Evolutionary conservation across 164 flowering plant genomes (phyloP).

Genomic region (Chimonanthus salicifolius): DNA sequence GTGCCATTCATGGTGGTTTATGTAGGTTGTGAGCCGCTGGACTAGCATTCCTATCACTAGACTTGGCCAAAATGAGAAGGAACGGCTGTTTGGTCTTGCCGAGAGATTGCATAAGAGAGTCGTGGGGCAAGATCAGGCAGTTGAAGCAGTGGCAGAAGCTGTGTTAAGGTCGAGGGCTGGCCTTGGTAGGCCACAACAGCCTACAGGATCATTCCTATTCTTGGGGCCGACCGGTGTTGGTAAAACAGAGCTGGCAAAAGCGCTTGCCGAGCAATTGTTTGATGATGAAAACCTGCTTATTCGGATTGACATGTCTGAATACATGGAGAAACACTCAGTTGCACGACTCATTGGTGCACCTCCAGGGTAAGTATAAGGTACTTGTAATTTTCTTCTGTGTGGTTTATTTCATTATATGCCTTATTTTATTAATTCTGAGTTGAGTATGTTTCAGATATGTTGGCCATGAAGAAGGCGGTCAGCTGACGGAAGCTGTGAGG

Average conservation of each 20-base stretch:
- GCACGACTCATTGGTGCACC: slow-evolving; percentile 94
- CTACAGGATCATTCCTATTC: slow-evolving; percentile 97
- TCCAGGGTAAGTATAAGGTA: slow-evolving; percentile 40
- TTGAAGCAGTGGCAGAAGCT: slow-evolving; percentile 82
- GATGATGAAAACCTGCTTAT: slow-evolving; percentile 93
- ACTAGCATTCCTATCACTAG: slow-evolving; percentile 94
- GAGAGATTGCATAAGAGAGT: slow-evolving; percentile 88
- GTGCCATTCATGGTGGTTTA: too few species aligned
- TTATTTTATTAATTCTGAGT: too few species aligned
- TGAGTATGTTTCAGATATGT: slow-evolving; percentile 32
- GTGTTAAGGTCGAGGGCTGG: slow-evolving; percentile 96
- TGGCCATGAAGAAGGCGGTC: slow-evolving; percentile 98
- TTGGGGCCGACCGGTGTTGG: slow-evolving; percentile 99
- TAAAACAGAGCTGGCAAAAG: slow-evolving; percentile 93
- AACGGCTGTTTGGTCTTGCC: slow-evolving; percentile 74
- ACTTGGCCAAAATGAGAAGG: slow-evolving; percentile 82
- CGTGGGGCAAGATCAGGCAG: slow-evolving; percentile 95
- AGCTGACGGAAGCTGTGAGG: slow-evolving; percentile 83
- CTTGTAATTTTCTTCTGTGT: too few species aligned
- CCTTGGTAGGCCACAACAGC: slow-evolving; percentile 87
- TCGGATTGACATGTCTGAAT: slow-evolving; percentile 95
- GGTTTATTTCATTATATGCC: too few species aligned
- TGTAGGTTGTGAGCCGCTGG: slow-evolving; percentile 69
- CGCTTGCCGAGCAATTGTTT: slow-evolving; percentile 85
- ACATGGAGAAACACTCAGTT: slow-evolving; percentile 95